Base-by-base conservation (phyloP, 305 asterid genomes). In the Fraxinus greggii region DNA sequence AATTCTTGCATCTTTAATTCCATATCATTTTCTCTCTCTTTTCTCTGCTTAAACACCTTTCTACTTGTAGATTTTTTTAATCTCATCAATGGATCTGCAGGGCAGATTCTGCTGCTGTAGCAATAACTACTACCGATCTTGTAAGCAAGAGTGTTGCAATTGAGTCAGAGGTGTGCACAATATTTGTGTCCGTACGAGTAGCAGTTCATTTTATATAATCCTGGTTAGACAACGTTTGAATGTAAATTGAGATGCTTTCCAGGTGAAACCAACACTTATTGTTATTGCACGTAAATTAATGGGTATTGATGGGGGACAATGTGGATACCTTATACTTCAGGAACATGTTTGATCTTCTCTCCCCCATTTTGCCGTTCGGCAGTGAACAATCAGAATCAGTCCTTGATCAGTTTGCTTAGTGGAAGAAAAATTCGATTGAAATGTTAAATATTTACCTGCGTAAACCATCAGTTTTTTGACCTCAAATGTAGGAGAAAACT, bases 41-140 rank as follows among this genome's bases (percentile, higher is more conserved):
- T 38, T 51, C 45, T 28, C 10, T 80, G 15, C 28, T 87, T 59
- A 3, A 51, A 0, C 24, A 33, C 23, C 31, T 38, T 88, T 33
- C 42, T 80, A 80, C 76, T 12, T 45, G n/a, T 65, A 19, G 70
- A 65, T 33, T 74, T 78, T 78, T 81, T 86, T 79, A 85, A 81
- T 84, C 23, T 78, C 80, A 56, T 56, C 80, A 67, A 36, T 85
- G 72, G 59, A 80, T 85, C 65, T 85, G 72, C 90, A 96, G 99
- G 89, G 97, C 93, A 74, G 92, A 92, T 82, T 90, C 95, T 83
- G 98, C 98, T 83, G 95, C 98, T 85, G 95, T 96, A 78, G 99
- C 98, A 83, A 94, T 96, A 88, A 96, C 99, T 28, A 94, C 99
- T 75, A 96, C 99, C 54, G 98, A 96, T 88, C 98, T 96, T 85